Conservation (phyloP, 495 filamentous ascomycete species). For the Stereocaulon alpinum region DNA sequence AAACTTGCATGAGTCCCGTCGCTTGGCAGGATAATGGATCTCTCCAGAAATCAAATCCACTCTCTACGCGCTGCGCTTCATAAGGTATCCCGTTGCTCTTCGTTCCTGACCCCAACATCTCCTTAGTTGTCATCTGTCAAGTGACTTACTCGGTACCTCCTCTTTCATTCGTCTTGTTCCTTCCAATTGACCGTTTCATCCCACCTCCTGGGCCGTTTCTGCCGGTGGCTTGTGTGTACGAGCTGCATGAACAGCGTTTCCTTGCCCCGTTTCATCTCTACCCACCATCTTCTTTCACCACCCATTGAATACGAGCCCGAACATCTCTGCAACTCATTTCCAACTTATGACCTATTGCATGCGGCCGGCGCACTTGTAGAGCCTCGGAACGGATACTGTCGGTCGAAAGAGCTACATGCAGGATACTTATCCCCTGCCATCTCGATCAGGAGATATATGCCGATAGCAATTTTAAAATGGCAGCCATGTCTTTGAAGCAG, state of each 20-base stretch:
- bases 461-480: background rate
- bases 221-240: background rate
- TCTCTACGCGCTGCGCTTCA: conserved; percentile 17
- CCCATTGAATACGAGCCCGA: background rate
- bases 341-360: too few relatives aligned
- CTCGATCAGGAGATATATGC: background rate
- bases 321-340: too few relatives aligned
- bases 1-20: conserved; percentile 5
- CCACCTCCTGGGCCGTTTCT: background rate
- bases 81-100: background rate
- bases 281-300: background rate
- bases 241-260: background rate
- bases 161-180: background rate
- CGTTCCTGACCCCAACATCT: background rate
- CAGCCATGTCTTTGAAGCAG: conserved; percentile 64
- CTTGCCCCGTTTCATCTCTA: background rate
- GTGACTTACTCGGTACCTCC: background rate
- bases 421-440: background rate
- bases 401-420: background rate
- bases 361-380: too few relatives aligned
- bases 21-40: background rate
- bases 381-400: background rate
- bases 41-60: conserved; percentile 8
- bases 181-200: background rate
- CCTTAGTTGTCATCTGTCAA: background rate